phyloP scores from a whole-genome alignment of 148 eudicot genomes.

The Polygonum maritimum region DNA sequence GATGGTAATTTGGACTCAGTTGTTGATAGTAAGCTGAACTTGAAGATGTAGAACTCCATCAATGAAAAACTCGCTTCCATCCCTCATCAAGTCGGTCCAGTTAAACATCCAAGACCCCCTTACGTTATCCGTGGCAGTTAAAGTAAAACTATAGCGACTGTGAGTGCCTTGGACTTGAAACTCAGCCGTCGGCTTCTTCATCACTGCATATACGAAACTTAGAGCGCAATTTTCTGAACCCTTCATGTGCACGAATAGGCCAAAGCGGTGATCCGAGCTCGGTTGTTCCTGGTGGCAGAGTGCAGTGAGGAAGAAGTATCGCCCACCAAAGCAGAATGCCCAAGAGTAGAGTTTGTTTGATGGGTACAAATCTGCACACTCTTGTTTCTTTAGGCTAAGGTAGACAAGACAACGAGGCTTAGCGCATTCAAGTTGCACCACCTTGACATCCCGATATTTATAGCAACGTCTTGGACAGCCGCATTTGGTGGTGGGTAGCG shows the following conservation, averaged over 20 bases:
- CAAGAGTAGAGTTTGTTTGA: not conserved
- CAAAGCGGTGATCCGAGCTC: too few relatives aligned
- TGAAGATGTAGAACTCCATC: not conserved
- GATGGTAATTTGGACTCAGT: too few relatives aligned
- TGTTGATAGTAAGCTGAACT: not conserved
- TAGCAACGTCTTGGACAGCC: not conserved
- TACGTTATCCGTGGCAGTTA: too few relatives aligned
- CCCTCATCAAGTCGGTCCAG: not conserved
- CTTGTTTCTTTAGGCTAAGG: not conserved
- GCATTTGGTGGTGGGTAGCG: not conserved
- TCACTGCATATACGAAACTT: too few relatives aligned
- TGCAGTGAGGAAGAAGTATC: too few relatives aligned
- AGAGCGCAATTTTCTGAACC: too few relatives aligned
- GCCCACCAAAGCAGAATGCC: not conserved
- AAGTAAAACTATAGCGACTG: too few relatives aligned
- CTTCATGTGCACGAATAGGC: too few relatives aligned
- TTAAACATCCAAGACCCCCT: too few relatives aligned
- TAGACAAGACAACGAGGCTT: not conserved
- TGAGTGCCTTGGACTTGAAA: too few relatives aligned
- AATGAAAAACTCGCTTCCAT: not conserved
- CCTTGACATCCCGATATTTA: not conserved
- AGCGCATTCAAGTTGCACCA: not conserved
- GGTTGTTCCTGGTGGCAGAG: too few relatives aligned
- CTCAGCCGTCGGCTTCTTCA: too few relatives aligned
- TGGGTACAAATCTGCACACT: not conserved